These are phyloP conservation scores for Pulveroboletus sp. DNA, from an alignment of 768 basidiomycete species.

Conservation along the genomic window DNA sequence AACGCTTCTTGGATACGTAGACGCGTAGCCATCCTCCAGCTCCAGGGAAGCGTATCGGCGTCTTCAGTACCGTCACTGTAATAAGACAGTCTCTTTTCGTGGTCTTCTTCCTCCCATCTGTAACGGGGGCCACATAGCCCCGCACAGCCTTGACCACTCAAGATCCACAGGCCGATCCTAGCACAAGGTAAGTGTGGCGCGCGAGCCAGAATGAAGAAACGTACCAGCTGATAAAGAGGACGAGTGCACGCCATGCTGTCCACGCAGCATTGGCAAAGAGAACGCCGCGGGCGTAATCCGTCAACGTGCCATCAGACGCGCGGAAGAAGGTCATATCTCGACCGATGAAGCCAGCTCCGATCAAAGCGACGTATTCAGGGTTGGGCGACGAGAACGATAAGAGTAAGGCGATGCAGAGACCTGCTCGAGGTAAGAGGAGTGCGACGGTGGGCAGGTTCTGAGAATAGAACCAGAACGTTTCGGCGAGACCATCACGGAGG, in stretches of 20 bases:
- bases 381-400: conserved; percentile 56
- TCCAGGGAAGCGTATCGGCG: conserved; percentile 63
- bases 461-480: conserved; percentile 79
- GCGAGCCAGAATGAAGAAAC: background rate
- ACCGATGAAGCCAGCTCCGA: conserved; percentile 43
- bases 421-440: conserved; percentile 82
- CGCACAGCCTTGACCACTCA: conserved; percentile 73
- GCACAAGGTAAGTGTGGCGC: background rate
- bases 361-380: conserved; percentile 44
- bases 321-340: conserved; percentile 80
- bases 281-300: conserved; percentile 74
- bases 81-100: conserved; percentile 54
- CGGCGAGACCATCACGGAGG: conserved; percentile 64
- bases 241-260: conserved; percentile 71
- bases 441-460: conserved; percentile 83
- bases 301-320: conserved; percentile 59
- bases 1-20: conserved; percentile 74
- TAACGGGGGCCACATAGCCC: conserved; percentile 84
- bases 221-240: conserved; percentile 71
- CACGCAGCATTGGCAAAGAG: conserved; percentile 78
- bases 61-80: conserved; percentile 47
- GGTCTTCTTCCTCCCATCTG: conserved; percentile 80
- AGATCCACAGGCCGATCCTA: conserved; percentile 77
- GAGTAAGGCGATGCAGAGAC: conserved; percentile 69
- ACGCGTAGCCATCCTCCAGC: conserved; percentile 72